Evolutionary conservation across 768 basidiomycete species (phyloP), one percentile per base, ranked within the genome.

Genomic region (Cytidiella melzeri): DNA sequence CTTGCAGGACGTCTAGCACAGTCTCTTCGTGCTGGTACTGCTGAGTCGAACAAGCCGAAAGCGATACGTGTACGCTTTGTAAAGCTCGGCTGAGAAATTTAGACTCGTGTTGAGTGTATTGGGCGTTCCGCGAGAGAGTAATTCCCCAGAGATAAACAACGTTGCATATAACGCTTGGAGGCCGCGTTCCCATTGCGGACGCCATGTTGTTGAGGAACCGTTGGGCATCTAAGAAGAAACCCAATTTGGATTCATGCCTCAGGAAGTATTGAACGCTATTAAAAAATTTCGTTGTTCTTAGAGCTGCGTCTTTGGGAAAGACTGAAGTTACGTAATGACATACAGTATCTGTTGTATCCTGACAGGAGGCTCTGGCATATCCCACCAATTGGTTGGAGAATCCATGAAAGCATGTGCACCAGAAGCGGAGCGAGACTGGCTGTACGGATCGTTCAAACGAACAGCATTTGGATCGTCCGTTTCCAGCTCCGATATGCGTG

Each of bases 391-490:
- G 11, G 15, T 25, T 28, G 41, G 46, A 7, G 43, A 21, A 6
- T n/a, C 39, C 2, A 13, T 19, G 23, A 18, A 20, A n/a, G 34
- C 21, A 13, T 42, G 5, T 7, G 48, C 23, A 18, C 13, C 39
- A 18, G 43, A n/a, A 13, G 19, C 23, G 18, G 11, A 3, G n/a
- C 18, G 23, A 11, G 18, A n/a, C 12, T 39, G 24, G 20, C 13
- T 15, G 61, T 84, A 79, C 6, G 84, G 84, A 60, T 84, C 79
- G 57, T 79, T 76, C 7, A 87, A 61, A 9, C 73, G 73, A 18
- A 86, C 75, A 10, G 77, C 74, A 13, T 80, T 73, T 1, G 82
- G 78, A 5, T 79, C 67, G 57, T 81, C 80, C 52, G 51, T 43
- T 40, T 58, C 53, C 6, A 59, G 47, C 28, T 59, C 54, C 12